These are phyloP conservation scores for Wickerhamiella sergipiensis DNA, from an alignment of 805 yeast species.

Conservation along the genomic window DNA sequence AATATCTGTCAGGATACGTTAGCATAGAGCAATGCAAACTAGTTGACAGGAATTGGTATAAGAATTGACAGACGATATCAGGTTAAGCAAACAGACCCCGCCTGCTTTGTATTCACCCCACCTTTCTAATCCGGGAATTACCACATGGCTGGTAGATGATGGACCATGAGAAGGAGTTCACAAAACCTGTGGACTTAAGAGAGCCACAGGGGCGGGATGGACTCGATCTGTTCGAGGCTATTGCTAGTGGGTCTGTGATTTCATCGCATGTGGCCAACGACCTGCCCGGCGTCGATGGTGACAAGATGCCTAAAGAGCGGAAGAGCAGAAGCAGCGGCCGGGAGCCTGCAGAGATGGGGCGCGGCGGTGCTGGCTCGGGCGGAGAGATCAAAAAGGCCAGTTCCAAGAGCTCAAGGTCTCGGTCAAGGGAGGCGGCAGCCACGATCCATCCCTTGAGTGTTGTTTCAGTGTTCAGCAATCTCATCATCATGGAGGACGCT, in stretches of 20 bases:
- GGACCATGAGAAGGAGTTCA: neutral
- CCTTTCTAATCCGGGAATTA: neutral
- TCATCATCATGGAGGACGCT: conserved; percentile 75
- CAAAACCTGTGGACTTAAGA: neutral
- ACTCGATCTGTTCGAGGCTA: neutral
- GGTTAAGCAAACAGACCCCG: too few relatives aligned
- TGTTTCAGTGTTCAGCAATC: conserved; percentile 28
- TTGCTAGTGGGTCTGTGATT: neutral
- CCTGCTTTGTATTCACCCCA: neutral
- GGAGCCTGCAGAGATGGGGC: neutral
- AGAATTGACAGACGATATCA: too few relatives aligned
- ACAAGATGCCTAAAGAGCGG: neutral
- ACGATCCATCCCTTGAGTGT: neutral
- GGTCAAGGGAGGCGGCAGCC: neutral
- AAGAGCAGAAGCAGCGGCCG: neutral
- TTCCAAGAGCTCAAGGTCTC: neutral
- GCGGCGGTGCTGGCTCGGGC: neutral
- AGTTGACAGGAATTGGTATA: too few relatives aligned
- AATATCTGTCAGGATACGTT: too few relatives aligned
- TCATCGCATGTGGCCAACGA: neutral
- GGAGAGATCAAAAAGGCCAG: neutral
- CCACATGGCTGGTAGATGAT: neutral
- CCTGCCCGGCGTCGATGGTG: neutral
- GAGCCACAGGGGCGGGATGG: neutral
- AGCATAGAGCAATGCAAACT: too few relatives aligned